These are phyloP conservation scores for Sporothrix inflata DNA, from an alignment of 2,329 filamentous ascomycete genomes.

Conservation along the genomic window DNA sequence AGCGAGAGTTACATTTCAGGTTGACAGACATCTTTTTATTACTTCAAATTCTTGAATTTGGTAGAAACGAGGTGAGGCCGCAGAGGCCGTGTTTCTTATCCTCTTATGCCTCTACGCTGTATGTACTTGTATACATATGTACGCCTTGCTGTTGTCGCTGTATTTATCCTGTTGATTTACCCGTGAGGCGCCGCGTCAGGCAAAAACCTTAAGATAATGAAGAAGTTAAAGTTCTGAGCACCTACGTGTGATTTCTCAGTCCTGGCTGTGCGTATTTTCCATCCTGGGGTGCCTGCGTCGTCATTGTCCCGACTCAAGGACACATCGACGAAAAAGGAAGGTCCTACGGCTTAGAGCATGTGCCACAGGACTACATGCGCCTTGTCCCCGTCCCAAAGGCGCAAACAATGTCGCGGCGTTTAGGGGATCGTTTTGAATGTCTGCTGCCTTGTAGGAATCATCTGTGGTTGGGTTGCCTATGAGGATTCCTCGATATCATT, in stretches of 20 bases:
- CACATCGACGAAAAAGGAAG: constrained; percentile 8
- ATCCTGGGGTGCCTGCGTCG: neutral
- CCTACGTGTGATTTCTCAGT: neutral
- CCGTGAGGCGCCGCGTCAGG: neutral
- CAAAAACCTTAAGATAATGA: neutral
- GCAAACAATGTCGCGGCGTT: neutral
- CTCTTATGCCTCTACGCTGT: neutral
- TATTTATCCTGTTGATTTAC: neutral
- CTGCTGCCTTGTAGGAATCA: neutral
- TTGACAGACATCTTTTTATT: neutral
- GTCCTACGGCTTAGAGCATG: neutral
- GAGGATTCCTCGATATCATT: neutral
- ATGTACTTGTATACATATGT: neutral
- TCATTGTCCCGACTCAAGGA: neutral
- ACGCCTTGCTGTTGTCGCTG: neutral
- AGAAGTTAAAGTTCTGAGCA: neutral
- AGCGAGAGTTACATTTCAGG: neutral
- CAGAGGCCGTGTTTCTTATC: neutral
- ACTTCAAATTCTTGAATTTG: neutral
- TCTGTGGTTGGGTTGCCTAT: neutral
- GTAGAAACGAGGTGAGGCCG: neutral
- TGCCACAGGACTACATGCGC: neutral
- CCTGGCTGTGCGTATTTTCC: neutral
- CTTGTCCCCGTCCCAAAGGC: neutral
- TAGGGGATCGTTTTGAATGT: neutral